Evolutionary conservation across 2,329 filamentous ascomycete species (phyloP).

Genomic region (Fusarium sororula): DNA sequence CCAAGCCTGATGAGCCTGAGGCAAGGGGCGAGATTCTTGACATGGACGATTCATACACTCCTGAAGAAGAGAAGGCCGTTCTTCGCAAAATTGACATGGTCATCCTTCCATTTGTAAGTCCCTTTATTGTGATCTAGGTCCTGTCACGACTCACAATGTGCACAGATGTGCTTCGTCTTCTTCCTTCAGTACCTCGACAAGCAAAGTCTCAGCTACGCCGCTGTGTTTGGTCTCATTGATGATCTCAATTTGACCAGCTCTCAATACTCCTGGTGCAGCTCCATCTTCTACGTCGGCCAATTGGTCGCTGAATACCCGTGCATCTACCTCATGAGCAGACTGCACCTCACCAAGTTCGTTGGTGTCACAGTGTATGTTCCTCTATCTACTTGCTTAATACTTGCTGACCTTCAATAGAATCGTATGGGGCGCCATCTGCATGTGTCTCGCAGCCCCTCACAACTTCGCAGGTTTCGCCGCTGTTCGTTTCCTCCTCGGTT

Average conservation of each 20-base stretch:
- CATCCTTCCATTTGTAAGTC: background rate
- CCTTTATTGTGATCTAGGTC: accelerated
- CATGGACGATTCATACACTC: background rate
- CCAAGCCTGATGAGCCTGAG: background rate
- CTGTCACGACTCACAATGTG: background rate
- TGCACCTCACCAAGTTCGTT: background rate
- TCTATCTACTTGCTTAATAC: accelerated
- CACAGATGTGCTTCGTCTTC: background rate
- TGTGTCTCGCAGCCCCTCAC: background rate
- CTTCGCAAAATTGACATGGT: background rate
- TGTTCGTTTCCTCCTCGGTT: background rate
- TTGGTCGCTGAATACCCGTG: background rate
- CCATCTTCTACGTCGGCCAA: background rate
- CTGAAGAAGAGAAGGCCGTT: background rate
- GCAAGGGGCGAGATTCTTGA: background rate
- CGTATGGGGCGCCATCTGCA: background rate
- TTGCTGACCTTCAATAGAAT: background rate
- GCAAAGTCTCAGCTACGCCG: background rate
- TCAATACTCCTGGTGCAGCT: background rate
- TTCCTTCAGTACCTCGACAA: background rate
- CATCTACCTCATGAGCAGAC: background rate
- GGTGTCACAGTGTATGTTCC: background rate
- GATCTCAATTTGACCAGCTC: background rate
- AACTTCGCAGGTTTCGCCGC: background rate
- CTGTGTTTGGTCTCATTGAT: background rate